Evolutionary conservation across 2,329 filamentous ascomycete genomes (phyloP), one percentile per base, ranked within the genome.

Genomic region (Aspergillus awamori): DNA sequence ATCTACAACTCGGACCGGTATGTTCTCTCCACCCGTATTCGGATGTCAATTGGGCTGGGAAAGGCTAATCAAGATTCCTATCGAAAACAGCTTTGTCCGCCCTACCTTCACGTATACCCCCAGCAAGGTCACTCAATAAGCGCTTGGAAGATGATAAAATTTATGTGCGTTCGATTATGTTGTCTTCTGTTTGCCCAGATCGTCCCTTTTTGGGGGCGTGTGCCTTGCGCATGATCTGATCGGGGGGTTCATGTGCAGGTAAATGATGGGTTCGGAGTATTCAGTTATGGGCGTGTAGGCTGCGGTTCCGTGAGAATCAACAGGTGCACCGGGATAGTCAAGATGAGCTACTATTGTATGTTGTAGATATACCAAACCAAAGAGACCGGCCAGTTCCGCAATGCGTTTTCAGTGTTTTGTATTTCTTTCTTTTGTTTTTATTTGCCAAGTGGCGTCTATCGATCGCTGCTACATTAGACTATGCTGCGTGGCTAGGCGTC

Each of bases 1-100:
- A 85, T 96, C 53, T 99, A 97, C 82, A 86, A 98, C 82, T 88
- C 86, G 68, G 93, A 97, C 75, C 85, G 92, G 92, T 97, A 82
- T 67, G 90, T 57, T 30, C 57, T 8, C 13, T 4, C 3, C 11
- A 5, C 4, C 45, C 11, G 30, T 11, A 7, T 24, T 36, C 15
- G 28, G 10, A 13, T n/a, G 24, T 24, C 13, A 11, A 28, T 26
- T 48, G 43, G 4, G 45, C 22, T 8, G 28, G 15, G 43, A 22
- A 6, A 24, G 49, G 17, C 65, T 69, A 56, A 69, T 49, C 10
- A 6, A 10, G 28, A 1, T 30, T 10, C 24, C 11, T n/a, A 2
- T 17, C 11, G n/a, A 28, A 41, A 2, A 26, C 70, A 93, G 91
- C 77, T 94, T 91, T 74, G 88, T 96, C 72, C 86, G 91, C 74